Evolutionary conservation across 257 asterid genomes (phyloP).

Genomic region (Catharanthus roseus): DNA sequence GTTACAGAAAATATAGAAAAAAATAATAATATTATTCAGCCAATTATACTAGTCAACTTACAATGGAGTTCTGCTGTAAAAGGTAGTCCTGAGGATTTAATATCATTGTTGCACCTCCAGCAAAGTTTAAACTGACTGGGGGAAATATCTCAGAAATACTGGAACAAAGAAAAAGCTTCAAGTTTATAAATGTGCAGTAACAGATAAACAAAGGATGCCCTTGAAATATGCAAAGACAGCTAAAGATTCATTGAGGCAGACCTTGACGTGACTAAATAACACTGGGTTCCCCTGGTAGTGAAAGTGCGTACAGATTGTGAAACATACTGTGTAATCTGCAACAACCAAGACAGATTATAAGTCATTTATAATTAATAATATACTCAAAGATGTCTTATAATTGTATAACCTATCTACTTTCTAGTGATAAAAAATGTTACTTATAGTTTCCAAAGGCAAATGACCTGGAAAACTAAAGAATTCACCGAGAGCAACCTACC

Average conservation of each 20-base stretch:
- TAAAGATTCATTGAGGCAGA: conserved; percentile 18
- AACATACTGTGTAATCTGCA: conserved; percentile 66
- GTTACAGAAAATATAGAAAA: not conserved
- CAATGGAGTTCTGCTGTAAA: conserved; percentile 83
- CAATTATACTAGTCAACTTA: conserved; percentile 35
- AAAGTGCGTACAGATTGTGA: conserved; percentile 58
- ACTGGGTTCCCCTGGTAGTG: conserved; percentile 62
- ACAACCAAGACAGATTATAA: not conserved
- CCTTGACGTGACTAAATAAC: conserved; percentile 83
- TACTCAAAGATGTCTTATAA: not conserved
- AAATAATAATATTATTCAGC: not conserved
- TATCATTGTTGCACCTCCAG: conserved; percentile 82
- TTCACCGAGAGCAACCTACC: conserved; percentile 37
- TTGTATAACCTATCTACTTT: not conserved
- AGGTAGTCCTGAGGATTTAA: conserved; percentile 86
- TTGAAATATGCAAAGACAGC: not conserved
- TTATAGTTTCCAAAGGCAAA: not conserved
- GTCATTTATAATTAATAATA: not conserved
- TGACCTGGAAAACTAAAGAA: not conserved
- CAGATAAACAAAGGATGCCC: not conserved
- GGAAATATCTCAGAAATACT: conserved; percentile 78
- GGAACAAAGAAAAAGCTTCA: conserved; percentile 13
- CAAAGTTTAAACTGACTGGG: conserved; percentile 65
- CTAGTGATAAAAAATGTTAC: not conserved
- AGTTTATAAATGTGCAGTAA: not conserved